phyloP scores from a whole-genome alignment of 2,329 filamentous ascomycete species.

The Mariannaea elegans region DNA sequence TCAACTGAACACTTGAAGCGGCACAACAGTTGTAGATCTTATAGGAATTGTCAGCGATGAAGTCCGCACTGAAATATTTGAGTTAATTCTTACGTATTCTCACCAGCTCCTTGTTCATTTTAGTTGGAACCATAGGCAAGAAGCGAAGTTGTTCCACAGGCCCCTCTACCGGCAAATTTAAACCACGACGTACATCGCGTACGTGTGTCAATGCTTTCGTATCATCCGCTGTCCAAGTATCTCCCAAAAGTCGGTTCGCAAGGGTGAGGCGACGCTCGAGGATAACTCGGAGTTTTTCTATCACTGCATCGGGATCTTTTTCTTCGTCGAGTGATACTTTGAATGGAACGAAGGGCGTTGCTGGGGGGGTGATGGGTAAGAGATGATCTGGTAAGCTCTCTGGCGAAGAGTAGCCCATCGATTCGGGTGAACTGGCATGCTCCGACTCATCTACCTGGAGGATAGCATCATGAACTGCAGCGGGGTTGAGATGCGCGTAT shows the following conservation, averaged over 20 bases:
- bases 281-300: slow-evolving; percentile 42
- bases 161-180: slow-evolving; percentile 35
- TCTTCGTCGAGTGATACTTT: slow-evolving; percentile 38
- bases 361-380: slow-evolving; percentile 8
- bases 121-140: slow-evolving; percentile 53
- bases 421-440: slow-evolving; percentile 6
- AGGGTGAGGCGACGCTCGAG: slow-evolving; percentile 42
- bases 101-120: slow-evolving; percentile 58
- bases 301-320: slow-evolving; percentile 40
- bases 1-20: slow-evolving; percentile 62
- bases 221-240: slow-evolving; percentile 38
- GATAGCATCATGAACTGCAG: slow-evolving; percentile 46
- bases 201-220: slow-evolving; percentile 5
- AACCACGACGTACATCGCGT: slow-evolving; percentile 24
- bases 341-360: slow-evolving; percentile 38
- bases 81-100: slow-evolving; percentile 52
- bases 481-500: slow-evolving; percentile 50
- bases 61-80: not conserved
- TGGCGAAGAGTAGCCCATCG: slow-evolving; percentile 7
- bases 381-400: not conserved
- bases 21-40: slow-evolving; percentile 58
- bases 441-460: slow-evolving; percentile 42
- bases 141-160: slow-evolving; percentile 49
- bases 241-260: slow-evolving; percentile 41
- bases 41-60: not conserved